Base-by-base conservation (phyloP, 805 yeast genomes). In the Clavispora fructus region DNA sequence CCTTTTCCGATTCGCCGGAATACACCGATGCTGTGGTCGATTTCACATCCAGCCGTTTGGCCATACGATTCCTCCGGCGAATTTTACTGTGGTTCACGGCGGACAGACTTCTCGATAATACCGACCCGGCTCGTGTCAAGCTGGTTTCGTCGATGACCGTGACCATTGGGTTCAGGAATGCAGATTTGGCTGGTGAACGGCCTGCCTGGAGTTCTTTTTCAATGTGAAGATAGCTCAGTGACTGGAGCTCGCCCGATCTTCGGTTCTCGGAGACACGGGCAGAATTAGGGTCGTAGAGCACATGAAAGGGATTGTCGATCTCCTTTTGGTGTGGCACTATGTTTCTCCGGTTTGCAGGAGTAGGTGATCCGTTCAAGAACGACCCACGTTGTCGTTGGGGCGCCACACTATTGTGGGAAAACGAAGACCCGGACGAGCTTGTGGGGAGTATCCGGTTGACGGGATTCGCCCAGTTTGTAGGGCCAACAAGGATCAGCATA, bases 51-150 rank as follows among this genome's bases (percentile, higher is more conserved):
- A 35, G 45, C 39, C 57, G 60, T 26, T 53, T 50, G 4, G 60
- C 53, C 53, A 63, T 63, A 47, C 55, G 63, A 50, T 60, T 64
- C 35, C 74, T 51, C 17, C 53, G 53, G 39, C 59, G 57, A 2
- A 68, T 63, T 12, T 54, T 55, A 44, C 62, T 61, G 33, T 71
- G 51, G 47, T 65, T 60, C 35, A 69, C 51, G 2, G 69, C 35
- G 1, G 68, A 54, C 10, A 70, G 69, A n/a, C 53, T 39, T 8
- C 54, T 46, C 1, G 74, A 69, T 5, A 64, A 50, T 1, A 67
- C 47, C 4, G 71, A 65, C 1, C 64, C 64, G 0, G 63, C 47
- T 28, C 71, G 47, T 23, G 55, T 52, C 29, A 29, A 16, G 16
- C 16, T 23, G 7, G 19, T n/a, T 28, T 45, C 48, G n/a, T 48